These are phyloP conservation scores for Tuber indicum DNA, from an alignment of 495 filamentous ascomycete species.

Conservation along the genomic window DNA sequence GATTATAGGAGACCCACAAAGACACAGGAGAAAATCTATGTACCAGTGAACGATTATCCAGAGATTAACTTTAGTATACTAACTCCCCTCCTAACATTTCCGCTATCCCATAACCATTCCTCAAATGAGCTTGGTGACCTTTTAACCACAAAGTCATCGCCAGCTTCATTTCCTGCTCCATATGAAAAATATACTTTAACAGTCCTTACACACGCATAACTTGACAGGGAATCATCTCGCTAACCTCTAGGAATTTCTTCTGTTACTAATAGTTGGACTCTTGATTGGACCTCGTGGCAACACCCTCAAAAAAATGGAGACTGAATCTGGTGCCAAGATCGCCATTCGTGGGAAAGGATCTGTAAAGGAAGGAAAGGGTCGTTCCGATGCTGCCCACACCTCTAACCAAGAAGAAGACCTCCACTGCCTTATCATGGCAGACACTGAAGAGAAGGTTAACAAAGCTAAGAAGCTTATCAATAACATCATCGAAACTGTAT, in stretches of 20 bases:
- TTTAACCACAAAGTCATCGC: constrained; percentile 41
- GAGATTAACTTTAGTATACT: constrained; percentile 99
- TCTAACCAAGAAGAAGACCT: constrained; percentile 99
- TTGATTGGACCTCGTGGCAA: constrained; percentile 99
- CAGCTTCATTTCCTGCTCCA: constrained; percentile 38
- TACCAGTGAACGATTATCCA: constrained; percentile 99
- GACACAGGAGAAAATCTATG: constrained; percentile 99
- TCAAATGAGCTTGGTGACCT: constrained; percentile 1
- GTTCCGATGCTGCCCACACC: constrained; percentile 95
- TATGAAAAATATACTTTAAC: constrained; percentile 11
- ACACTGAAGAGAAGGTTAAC: constrained; percentile 97
- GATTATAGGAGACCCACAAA: constrained; percentile 97
- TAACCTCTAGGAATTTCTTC: constrained; percentile 74
- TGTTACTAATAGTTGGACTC: constrained; percentile 93
- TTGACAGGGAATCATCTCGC: constrained; percentile 49
- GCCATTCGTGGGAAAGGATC: constrained; percentile 98
- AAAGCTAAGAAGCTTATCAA: constrained; percentile 96
- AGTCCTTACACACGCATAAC: constrained; percentile 19
- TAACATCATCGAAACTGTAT: constrained; percentile 94
- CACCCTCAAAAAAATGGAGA: constrained; percentile 98
- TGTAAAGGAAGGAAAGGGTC: constrained; percentile 98
- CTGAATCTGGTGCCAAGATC: constrained; percentile 94
- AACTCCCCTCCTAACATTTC: constrained; percentile 61
- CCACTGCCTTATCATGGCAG: constrained; percentile 98
- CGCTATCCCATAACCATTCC: constrained; percentile 12